Percentiles rank a stretch among this genome's conserved stretches.
Evolutionary conservation across 805 yeast genomes (phyloP).

Genomic region (Pachysolen tannophilus): DNA sequence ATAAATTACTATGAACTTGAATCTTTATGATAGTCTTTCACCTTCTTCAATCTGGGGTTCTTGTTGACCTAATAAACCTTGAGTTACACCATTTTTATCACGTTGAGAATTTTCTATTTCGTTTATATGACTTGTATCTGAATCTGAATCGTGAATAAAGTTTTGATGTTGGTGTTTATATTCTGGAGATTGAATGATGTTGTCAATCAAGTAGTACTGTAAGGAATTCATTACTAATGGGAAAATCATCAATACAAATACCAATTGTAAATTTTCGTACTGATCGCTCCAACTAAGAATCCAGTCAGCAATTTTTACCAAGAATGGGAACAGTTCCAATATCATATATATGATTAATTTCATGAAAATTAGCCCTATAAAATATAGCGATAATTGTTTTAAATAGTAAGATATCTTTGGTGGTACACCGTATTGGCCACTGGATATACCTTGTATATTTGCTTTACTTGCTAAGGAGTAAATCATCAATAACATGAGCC

Average conservation of each 20-base stretch:
- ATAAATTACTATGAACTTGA: no score
- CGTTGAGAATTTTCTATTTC: no score
- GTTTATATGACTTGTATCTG: no score
- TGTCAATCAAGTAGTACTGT: constrained; percentile 68
- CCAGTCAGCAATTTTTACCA: constrained; percentile 65
- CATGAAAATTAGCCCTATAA: constrained; percentile 47
- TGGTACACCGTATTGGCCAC: constrained; percentile 60
- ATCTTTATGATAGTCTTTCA: no score
- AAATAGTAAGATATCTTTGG: constrained; percentile 55
- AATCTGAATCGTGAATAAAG: no score
- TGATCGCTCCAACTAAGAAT: constrained; percentile 77
- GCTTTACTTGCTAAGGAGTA: constrained; percentile 37
- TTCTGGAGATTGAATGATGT: constrained; percentile 55
- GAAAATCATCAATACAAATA: constrained; percentile 77
- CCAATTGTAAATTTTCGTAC: constrained; percentile 76
- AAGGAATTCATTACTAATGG: constrained; percentile 69
- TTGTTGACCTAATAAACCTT: constrained; percentile 6
- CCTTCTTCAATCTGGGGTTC: background rate
- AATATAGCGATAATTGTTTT: constrained; percentile 67
- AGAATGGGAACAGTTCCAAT: constrained; percentile 53
- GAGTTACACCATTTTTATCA: no score
- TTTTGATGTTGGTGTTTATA: constrained; percentile 22
- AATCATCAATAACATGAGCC: constrained; percentile 44
- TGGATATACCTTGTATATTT: constrained; percentile 38
- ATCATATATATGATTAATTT: constrained; percentile 54